Evolutionary conservation across 2,329 filamentous ascomycete genomes (phyloP).

Genomic region (Colletotrichum acutatum): DNA sequence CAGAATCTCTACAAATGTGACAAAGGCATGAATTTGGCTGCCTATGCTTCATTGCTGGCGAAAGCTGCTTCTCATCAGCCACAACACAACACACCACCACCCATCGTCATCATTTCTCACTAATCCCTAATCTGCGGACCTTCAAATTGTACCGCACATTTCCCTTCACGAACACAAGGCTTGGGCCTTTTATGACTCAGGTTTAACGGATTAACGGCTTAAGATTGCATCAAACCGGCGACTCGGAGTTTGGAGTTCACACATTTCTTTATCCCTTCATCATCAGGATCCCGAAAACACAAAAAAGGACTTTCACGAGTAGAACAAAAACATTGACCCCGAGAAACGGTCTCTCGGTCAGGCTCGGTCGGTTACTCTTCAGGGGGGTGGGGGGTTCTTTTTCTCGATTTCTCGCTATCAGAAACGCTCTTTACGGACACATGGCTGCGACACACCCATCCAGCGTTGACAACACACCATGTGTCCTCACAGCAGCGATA

Average conservation of each 20-base stretch:
- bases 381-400: neutral
- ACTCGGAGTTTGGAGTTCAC: conserved; percentile 36
- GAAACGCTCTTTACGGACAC: neutral
- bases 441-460: neutral
- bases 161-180: conserved; percentile 27
- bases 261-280: conserved; percentile 23
- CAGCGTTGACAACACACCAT: conserved; percentile 13
- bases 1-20: neutral
- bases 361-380: conserved; percentile 20
- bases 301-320: conserved; percentile 21
- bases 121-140: conserved; percentile 17
- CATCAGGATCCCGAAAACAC: conserved; percentile 13
- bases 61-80: neutral
- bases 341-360: conserved; percentile 25
- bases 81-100: neutral
- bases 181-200: conserved; percentile 28
- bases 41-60: neutral
- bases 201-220: conserved; percentile 34
- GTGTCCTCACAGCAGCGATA: neutral
- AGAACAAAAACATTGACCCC: conserved; percentile 13
- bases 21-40: neutral
- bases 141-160: neutral
- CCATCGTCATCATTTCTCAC: neutral
- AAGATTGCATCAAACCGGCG: conserved; percentile 37
- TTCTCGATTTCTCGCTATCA: neutral